Base-by-base conservation (phyloP, 2,329 filamentous ascomycete species). In the Diaporthe vexans region DNA sequence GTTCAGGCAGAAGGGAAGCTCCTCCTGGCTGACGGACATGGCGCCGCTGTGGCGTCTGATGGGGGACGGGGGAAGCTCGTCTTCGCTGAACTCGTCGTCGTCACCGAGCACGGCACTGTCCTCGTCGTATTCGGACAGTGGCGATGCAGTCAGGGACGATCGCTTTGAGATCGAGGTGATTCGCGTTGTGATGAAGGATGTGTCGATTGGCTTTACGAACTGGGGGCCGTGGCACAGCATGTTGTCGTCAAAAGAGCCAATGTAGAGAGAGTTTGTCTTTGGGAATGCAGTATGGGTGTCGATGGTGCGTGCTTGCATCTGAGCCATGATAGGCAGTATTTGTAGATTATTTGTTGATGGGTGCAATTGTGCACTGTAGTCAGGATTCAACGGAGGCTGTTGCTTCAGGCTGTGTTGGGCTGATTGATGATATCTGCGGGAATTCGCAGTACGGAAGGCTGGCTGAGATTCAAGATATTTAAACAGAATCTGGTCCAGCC, bases 1-100 rank as follows among this genome's bases (percentile, higher is more conserved):
- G 72, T 76, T 73, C 26, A 72, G 67, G 72, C 74, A 76, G 24
- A 72, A 59, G 17, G 74, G 74, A 37, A 76, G 72, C 6, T 76
- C 74, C 69, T 76, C 74, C n/a, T 71, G 56, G 72, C 74, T 76
- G 59, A 76, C 74, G 72, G 74, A 76, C 48, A 76, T 74, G 72
- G 74, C 74, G 24, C 74, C 74, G 24, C 72, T 74, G 69, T 76
- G 74, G 11, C 74, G 72, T 43, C 74, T 67, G 61, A 71, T 59
- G 17, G 74, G 74, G 26, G 74, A 76, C 4, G 68, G 74, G 4
- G 74, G 74, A 15, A 76, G 74, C 72, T 76, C 74, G 68, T 74
- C 74, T 19, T 74, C 74, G 74, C 59, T 72, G 61, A 63, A 71
- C 51, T 72, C 74, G 59, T 76, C 74, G 72, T 74, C 74, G 68